These are phyloP conservation scores for Phytopythium chamaehyphon DNA, from an alignment of 352 stramenopile species.

Conservation along the genomic window DNA sequence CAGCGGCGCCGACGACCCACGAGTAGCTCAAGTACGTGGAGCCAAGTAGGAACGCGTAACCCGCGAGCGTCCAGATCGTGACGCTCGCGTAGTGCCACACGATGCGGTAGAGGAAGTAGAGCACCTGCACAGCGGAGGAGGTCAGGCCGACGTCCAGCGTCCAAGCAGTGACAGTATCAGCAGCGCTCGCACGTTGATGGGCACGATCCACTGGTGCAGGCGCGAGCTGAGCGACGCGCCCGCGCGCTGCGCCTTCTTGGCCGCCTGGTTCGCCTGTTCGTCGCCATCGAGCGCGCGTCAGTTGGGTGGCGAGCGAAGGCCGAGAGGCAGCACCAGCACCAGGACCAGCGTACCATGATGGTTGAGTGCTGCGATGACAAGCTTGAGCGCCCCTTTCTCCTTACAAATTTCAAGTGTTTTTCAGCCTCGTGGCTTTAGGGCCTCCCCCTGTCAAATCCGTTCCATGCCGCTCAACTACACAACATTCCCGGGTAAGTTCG, in stretches of 20 bases:
- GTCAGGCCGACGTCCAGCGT: too few relatives aligned
- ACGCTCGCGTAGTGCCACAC: slow-evolving; percentile 67
- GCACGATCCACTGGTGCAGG: slow-evolving; percentile 76
- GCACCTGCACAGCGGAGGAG: slow-evolving; percentile 30
- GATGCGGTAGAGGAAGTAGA: slow-evolving; percentile 77
- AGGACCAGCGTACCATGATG: background rate
- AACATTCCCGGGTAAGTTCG: too few relatives aligned
- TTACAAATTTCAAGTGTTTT: too few relatives aligned
- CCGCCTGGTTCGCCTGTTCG: slow-evolving; percentile 72
- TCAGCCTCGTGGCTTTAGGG: too few relatives aligned
- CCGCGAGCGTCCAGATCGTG: slow-evolving; percentile 63
- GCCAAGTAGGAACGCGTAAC: slow-evolving; percentile 58
- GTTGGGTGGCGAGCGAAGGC: background rate
- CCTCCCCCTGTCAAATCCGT: too few relatives aligned
- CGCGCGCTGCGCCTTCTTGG: slow-evolving; percentile 77
- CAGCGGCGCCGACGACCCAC: slow-evolving; percentile 70
- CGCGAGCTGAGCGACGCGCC: slow-evolving; percentile 63
- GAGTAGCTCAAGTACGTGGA: slow-evolving; percentile 79
- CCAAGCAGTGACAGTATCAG: background rate
- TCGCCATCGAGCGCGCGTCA: background rate
- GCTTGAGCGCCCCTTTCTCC: too few relatives aligned
- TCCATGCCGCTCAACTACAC: too few relatives aligned
- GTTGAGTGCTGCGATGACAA: too few relatives aligned
- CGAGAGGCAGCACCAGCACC: background rate
- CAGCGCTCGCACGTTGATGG: slow-evolving; percentile 57